Evolutionary conservation across 352 stramenopile species (phyloP).

Genomic region (Phytophthora cajani): DNA sequence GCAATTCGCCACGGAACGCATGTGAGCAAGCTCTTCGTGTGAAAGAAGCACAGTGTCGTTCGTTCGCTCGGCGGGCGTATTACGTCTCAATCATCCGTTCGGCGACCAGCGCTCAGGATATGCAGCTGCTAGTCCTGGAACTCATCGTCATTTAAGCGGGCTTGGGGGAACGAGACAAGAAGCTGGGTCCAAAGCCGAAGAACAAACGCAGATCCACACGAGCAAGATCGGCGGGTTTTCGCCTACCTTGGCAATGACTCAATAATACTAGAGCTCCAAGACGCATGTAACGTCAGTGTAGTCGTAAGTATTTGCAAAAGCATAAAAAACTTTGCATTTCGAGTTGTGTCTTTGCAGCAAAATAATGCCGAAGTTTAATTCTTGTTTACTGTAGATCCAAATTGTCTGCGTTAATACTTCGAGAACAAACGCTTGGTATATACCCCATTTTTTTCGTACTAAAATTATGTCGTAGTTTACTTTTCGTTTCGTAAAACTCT

Average conservation of each 20-base stretch:
- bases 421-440: no score
- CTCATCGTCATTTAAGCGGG: background rate
- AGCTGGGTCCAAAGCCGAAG: background rate
- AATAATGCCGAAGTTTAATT: no score
- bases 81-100: background rate
- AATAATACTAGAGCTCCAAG: background rate
- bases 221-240: background rate
- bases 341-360: no score
- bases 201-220: background rate
- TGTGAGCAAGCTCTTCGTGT: conserved; percentile 6
- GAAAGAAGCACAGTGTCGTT: background rate
- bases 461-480: no score
- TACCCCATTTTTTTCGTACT: no score
- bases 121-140: background rate
- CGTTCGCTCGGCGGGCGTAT: background rate
- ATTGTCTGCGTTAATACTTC: no score
- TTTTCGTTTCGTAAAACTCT: no score
- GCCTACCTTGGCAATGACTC: background rate
- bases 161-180: background rate
- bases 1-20: conserved; percentile 18
- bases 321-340: no score
- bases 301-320: no score
- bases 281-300: background rate
- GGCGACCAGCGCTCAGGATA: background rate
- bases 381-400: no score